Base-by-base conservation (phyloP, 179 eudicot species). In the Silene vulgaris region DNA sequence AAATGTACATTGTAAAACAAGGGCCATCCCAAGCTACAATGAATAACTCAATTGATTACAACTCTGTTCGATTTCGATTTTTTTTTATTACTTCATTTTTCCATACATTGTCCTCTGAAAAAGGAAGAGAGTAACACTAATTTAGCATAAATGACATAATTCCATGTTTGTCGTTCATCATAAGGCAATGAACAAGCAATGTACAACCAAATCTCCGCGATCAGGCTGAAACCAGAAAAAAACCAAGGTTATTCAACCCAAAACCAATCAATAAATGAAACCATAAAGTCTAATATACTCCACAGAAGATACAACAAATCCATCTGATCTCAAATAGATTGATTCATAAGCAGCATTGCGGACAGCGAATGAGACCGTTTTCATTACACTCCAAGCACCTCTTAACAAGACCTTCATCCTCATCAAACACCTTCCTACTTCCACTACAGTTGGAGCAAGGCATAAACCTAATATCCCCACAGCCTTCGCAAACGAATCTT, bases 371-470 rank as follows among this genome's bases (percentile, higher is more conserved):
- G 80, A 93, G 74, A 6, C 98, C 98, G 43, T 93, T 93, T 50
- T 93, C 97, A 66, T 93, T 93, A 78, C 98, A 91, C 45, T 81
- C 85, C 56, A 75, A 64, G 74, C 98, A 94, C 74, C 96, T 83
- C 83, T 85, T 89, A 30, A 85, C 69, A 61, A 77, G 71, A 2
- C 79, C 97, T 11, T 87, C 93, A 19, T 88, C 98, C 30, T 92
- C 96, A 45, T 90, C 94, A 30, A 87, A 94, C 32, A 92, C 63
- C 85, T 92, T 94, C 81, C 90, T 80, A 75, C 97, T 94, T 11
- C 98, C 98, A 82, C 76, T 85, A 50, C 97, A 94, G 71, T 84
- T 84, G 32, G 59, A n/a, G 80, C 98, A 94, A 0, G 96, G 98
- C 20, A 92, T 30, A 37, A 94, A 94, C 87, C 98, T 84, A 11